Evolutionary conservation across 805 yeast genomes (phyloP).

Genomic region (Starmerella vitae): DNA sequence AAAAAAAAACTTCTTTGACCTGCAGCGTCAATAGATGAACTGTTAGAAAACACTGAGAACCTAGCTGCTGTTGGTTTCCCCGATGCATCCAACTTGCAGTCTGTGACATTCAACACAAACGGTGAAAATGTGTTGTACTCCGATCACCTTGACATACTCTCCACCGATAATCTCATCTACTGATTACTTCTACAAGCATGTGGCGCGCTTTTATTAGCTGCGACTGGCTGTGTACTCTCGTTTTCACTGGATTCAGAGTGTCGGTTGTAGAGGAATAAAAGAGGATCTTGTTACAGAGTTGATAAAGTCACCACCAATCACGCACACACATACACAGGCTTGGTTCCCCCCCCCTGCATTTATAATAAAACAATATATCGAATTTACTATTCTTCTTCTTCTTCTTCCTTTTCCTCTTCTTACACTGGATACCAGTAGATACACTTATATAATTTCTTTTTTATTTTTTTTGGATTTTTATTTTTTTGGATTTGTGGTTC

Average conservation of each 20-base stretch:
- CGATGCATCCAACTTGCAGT: conserved; percentile 15
- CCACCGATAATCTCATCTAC: conserved; percentile 1
- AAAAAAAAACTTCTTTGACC: conserved; percentile 17
- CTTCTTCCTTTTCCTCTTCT: too few species aligned
- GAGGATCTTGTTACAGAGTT: conserved; percentile 1
- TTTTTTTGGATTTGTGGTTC: not conserved
- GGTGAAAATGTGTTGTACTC: conserved; percentile 21
- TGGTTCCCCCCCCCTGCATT: too few species aligned
- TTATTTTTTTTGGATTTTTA: too few species aligned
- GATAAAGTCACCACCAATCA: not conserved
- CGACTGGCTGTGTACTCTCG: conserved; percentile 15
- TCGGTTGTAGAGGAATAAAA: too few species aligned
- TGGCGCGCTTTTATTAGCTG: conserved; percentile 21
- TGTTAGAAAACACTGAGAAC: conserved; percentile 16
- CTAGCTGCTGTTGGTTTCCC: conserved; percentile 20
- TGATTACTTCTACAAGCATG: conserved; percentile 12
- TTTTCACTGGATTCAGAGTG: not conserved
- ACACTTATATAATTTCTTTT: too few species aligned
- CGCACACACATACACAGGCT: too few species aligned
- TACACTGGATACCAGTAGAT: too few species aligned
- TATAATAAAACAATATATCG: too few species aligned
- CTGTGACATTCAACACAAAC: conserved; percentile 15
- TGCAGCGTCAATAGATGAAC: conserved; percentile 26
- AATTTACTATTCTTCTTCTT: not conserved
- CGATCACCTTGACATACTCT: conserved; percentile 12